Conservation (phyloP, 1,284 basidiomycete species). For the Irpex lacteus region DNA sequence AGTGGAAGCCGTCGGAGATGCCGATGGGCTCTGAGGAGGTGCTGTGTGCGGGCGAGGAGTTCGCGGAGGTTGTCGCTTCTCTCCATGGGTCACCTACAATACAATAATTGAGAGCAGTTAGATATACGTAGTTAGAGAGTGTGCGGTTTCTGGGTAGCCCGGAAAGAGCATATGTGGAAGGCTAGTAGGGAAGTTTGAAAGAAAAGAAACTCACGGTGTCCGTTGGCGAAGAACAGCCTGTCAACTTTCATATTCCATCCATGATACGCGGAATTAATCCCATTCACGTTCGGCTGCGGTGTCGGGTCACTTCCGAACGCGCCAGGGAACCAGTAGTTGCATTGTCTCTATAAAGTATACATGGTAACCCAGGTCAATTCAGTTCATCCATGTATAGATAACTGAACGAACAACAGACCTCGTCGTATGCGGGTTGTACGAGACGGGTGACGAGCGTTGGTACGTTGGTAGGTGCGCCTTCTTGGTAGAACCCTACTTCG, state of each 20-base stretch:
- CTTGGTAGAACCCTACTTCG: constrained; percentile 64
- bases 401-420: constrained; percentile 36
- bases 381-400: neutral
- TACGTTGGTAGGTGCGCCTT: constrained; percentile 49
- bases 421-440: constrained; percentile 53
- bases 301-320: constrained; percentile 41
- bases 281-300: constrained; percentile 33
- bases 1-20: constrained; percentile 62
- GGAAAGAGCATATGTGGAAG: too few species aligned
- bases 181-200: neutral
- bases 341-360: constrained; percentile 48
- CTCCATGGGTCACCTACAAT: constrained; percentile 71
- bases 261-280: constrained; percentile 48
- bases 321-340: constrained; percentile 55
- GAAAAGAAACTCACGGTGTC: constrained; percentile 29
- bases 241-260: constrained; percentile 62
- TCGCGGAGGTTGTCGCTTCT: constrained; percentile 64
- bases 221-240: constrained; percentile 68
- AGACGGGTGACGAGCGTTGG: constrained; percentile 60
- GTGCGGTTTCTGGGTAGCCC: neutral
- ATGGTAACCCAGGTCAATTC: neutral
- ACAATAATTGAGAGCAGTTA: neutral
- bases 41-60: constrained; percentile 43
- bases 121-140: neutral
- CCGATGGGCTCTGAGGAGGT: constrained; percentile 54